Conservation (phyloP, 106 monocot species). For the Acanthochlamys bracteata region DNA sequence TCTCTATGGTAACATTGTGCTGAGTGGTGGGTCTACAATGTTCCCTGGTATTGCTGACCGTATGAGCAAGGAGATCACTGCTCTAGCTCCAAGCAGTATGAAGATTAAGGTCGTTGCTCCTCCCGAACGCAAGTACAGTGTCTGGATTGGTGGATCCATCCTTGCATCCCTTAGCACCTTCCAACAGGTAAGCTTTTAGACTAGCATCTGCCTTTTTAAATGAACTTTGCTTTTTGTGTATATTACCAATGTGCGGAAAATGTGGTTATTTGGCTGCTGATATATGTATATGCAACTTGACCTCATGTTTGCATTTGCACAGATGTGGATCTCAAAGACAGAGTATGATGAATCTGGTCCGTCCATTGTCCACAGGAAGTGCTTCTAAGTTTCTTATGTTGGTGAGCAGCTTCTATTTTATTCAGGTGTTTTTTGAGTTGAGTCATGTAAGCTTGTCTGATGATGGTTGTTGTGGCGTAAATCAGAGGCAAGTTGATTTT, state of each 20-base stretch:
- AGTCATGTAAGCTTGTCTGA: constrained; percentile 1
- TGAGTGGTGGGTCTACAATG: constrained; percentile 24
- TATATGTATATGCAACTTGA: not conserved
- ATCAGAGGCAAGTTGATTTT: not conserved
- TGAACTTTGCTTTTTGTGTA: not conserved
- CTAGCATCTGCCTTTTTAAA: not conserved
- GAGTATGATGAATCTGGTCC: constrained; percentile 17
- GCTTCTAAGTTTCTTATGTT: constrained; percentile 4
- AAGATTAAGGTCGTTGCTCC: constrained; percentile 32
- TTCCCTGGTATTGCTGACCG: constrained; percentile 32
- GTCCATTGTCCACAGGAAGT: constrained; percentile 18
- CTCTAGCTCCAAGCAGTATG: constrained; percentile 29
- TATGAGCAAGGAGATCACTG: constrained; percentile 26
- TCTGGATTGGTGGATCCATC: constrained; percentile 31
- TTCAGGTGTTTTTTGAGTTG: not conserved
- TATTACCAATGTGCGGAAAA: not conserved
- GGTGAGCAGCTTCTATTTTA: not conserved
- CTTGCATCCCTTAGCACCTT: constrained; percentile 28
- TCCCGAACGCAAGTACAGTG: constrained; percentile 25
- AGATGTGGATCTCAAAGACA: constrained; percentile 16
- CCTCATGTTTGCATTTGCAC: constrained; percentile 1
- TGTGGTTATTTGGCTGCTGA: not conserved
- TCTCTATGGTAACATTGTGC: constrained; percentile 24
- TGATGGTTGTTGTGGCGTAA: constrained; percentile 1
- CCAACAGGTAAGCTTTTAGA: constrained; percentile 18